Percentiles rank a stretch among this genome's conserved stretches.
These are phyloP conservation scores for Plasmodium cynomolgi DNA, from an alignment of 169 alveolate species.

Conservation along the genomic window DNA sequence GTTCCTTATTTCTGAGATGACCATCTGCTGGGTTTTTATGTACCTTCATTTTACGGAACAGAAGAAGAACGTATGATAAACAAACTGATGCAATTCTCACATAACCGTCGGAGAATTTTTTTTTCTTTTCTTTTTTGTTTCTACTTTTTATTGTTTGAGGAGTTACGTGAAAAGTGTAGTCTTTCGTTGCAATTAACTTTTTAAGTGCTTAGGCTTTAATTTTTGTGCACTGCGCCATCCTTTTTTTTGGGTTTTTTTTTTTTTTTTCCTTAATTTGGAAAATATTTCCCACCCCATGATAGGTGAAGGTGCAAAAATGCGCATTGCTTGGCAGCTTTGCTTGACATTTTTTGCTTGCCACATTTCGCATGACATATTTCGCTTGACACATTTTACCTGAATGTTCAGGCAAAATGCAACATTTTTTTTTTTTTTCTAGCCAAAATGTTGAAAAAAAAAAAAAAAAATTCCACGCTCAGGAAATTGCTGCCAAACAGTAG, in stretches of 20 bases:
- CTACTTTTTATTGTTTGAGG: conserved; percentile 8
- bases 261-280: conserved; percentile 4
- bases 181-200: background rate
- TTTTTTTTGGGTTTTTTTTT: background rate
- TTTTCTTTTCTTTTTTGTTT: conserved; percentile 1
- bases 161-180: conserved; percentile 2
- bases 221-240: background rate
- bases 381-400: background rate
- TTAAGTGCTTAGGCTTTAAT: background rate
- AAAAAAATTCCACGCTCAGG: conserved; percentile 57
- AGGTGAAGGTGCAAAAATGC: background rate
- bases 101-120: background rate
- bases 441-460: conserved; percentile 36
- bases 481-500: conserved; percentile 17
- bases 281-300: background rate
- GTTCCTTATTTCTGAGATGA: conserved; percentile 73
- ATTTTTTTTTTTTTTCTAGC: conserved; percentile 32
- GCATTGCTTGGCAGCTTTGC: background rate
- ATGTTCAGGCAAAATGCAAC: background rate
- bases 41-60: conserved; percentile 44
- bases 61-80: conserved; percentile 9
- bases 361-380: background rate
- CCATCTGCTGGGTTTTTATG: conserved; percentile 73
- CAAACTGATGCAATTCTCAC: background rate
- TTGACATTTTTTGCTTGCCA: background rate